Conservation (phyloP, 148 eudicot genomes). For the Vaccinium myrtillus region DNA sequence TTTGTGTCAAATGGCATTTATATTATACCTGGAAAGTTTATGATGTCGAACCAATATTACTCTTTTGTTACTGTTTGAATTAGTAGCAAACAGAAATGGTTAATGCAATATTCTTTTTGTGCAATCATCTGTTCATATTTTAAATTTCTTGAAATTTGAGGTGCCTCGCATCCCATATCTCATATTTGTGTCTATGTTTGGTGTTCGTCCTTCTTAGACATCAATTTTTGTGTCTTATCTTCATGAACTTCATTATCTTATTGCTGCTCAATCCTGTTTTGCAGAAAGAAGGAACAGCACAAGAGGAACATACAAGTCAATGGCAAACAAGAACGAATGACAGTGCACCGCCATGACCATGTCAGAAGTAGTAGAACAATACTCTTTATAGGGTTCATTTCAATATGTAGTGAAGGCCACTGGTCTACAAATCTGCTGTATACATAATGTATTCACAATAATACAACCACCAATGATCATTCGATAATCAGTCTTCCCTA, state of each 20-base stretch:
- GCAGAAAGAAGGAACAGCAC: conserved; percentile 36
- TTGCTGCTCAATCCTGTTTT: neutral
- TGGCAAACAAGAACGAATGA: conserved; percentile 15
- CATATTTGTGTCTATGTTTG: neutral
- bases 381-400: neutral
- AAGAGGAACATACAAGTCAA: conserved; percentile 19
- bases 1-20: neutral
- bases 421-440: neutral
- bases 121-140: neutral
- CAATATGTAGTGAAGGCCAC: neutral
- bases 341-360: neutral
- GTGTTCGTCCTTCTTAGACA: neutral
- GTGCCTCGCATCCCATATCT: neutral
- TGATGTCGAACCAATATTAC: neutral
- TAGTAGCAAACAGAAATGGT: too few relatives aligned
- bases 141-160: neutral
- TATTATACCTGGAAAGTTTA: neutral
- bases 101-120: neutral
- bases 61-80: neutral
- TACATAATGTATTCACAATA: neutral
- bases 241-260: neutral
- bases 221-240: neutral
- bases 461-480: neutral
- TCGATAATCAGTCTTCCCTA: neutral
- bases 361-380: neutral